Evolutionary conservation across 2,329 filamentous ascomycete species (phyloP).

Genomic region (Daldinia sp.): DNA sequence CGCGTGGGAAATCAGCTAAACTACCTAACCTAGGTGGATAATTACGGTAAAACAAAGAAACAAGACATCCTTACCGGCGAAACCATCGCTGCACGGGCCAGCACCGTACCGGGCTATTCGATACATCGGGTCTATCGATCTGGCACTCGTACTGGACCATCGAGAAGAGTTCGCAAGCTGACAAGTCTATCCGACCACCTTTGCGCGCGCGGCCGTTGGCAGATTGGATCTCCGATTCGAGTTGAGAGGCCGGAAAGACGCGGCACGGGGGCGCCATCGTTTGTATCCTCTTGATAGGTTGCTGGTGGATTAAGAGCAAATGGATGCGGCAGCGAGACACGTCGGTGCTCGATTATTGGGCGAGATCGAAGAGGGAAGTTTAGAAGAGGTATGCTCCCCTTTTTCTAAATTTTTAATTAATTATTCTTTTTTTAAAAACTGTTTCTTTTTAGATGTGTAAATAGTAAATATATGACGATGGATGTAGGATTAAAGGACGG

Average conservation of each 20-base stretch:
- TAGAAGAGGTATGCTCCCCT: constrained; percentile 70
- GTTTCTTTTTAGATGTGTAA: not conserved
- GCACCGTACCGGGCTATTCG: constrained; percentile 61
- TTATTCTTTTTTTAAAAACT: not conserved
- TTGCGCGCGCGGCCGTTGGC: constrained; percentile 64
- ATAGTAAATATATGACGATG: not conserved
- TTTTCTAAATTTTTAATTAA: not conserved
- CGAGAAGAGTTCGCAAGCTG: constrained; percentile 63
- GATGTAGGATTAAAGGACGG: constrained; percentile 3
- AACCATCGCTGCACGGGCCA: constrained; percentile 67
- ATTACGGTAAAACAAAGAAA: constrained; percentile 12
- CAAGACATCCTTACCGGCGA: constrained; percentile 57
- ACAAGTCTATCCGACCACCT: constrained; percentile 58
- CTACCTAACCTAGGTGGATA: not conserved
- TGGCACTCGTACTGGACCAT: constrained; percentile 69
- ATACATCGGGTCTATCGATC: constrained; percentile 57
- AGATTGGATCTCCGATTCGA: constrained; percentile 59
- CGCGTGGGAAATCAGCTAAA: not conserved
- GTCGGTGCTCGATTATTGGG: constrained; percentile 60
- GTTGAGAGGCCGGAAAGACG: constrained; percentile 61
- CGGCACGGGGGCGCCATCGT: constrained; percentile 67
- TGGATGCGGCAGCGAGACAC: constrained; percentile 50
- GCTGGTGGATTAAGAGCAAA: constrained; percentile 18
- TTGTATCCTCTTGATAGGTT: not conserved
- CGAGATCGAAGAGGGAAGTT: constrained; percentile 64